phyloP scores from a whole-genome alignment of 176 grass and related monocot species.

The Carex myosuroides region DNA sequence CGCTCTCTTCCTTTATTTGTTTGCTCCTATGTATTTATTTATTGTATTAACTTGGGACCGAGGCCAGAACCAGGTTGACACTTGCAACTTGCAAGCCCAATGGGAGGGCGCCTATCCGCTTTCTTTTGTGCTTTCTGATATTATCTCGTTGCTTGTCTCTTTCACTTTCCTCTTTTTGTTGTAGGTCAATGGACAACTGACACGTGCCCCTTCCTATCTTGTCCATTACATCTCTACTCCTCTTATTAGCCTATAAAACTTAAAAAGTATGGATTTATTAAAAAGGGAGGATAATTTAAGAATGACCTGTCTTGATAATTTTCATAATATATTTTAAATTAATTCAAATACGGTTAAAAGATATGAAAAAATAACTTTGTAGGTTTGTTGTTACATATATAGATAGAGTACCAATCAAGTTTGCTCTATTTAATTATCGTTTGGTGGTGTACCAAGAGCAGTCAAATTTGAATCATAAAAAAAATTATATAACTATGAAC shows the following conservation, averaged over 20 bases:
- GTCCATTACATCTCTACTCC: no score
- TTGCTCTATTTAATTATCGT: no score
- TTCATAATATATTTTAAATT: not conserved
- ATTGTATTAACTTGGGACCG: not conserved
- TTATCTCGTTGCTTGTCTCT: not conserved
- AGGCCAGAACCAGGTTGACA: not conserved
- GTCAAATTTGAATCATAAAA: no score
- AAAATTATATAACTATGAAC: no score
- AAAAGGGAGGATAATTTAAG: not conserved
- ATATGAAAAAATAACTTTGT: no score
- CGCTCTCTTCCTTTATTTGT: not conserved
- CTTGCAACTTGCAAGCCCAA: not conserved
- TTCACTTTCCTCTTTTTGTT: not conserved
- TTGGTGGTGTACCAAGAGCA: no score
- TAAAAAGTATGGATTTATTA: not conserved
- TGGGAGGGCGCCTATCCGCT: no score
- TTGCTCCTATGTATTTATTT: not conserved
- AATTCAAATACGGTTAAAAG: no score
- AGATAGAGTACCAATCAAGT: no score
- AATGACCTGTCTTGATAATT: not conserved
- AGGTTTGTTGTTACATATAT: no score
- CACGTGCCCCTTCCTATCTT: not conserved
- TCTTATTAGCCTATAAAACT: no score
- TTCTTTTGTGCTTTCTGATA: not conserved
- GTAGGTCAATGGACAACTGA: not conserved